Base-by-base conservation (phyloP, 352 stramenopile genomes). In the Phytophthora pluvialis region DNA sequence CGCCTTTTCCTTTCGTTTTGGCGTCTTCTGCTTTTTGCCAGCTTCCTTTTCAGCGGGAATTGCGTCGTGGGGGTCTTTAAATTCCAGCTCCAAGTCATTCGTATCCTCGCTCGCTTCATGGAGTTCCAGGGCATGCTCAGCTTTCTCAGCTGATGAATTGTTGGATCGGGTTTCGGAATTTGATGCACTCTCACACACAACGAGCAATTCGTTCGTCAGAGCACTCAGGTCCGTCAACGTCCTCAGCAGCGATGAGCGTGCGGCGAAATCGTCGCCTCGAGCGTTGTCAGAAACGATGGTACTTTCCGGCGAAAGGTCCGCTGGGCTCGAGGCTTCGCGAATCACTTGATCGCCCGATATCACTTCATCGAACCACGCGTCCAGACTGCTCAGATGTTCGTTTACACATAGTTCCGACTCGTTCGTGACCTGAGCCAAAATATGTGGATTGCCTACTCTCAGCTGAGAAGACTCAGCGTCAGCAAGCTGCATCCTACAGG, bases 301-400 rank as follows among this genome's bases (percentile, higher is more conserved):
- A 0, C 4, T 25, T 39, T 46, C 6, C 13, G 21, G 13, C 45
- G 2, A 1, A 45, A 28, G n/a, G 3, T 16, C 44, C 36, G 13
- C n/a, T 55, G 18, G 8, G 28, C 1, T n/a, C 2, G 40, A 8
- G 5, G 12, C 0, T 36, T 42, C 45, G 46, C 35, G 12, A n/a
- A 18, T 39, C 1, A 5, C 36, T 31, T 53, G 57, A 18, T 52
- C 55, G 3, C 58, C 50, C 4, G 64, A 63, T 47, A 89, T 86
- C 15, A 77, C 61, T 47, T 68, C 42, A 9, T 78, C 70, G 31
- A 89, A 89, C 80, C 80, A 89, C 46, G 46, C 48, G 31, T 89
- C 72, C 2, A 89, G 42, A 36, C 71, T 86, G 35, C 67, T 75
- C 35, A 89, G 44, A 35, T 89, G 67, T 15, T 75, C 73, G 29